Evolutionary conservation across 495 filamentous ascomycete species (phyloP).

Genomic region (Penicillium steckii): DNA sequence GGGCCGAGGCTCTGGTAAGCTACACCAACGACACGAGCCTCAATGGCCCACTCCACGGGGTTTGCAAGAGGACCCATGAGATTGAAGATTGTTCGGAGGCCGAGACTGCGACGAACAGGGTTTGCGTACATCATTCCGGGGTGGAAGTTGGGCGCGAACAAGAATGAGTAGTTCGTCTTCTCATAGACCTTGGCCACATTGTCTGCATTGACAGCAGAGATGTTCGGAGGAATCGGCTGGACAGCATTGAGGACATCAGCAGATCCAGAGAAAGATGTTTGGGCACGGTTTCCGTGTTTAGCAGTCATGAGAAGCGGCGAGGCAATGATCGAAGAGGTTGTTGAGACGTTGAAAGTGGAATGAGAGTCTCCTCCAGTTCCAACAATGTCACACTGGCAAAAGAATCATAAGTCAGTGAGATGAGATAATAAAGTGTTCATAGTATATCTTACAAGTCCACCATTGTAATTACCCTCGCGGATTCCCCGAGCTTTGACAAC

Average conservation of each 20-base stretch:
- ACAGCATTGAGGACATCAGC: constrained; percentile 84
- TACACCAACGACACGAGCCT: constrained; percentile 89
- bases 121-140: constrained; percentile 87
- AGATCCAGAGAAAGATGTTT: constrained; percentile 91
- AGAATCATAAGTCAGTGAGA: constrained; percentile 3
- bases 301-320: constrained; percentile 77
- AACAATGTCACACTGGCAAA: constrained; percentile 85
- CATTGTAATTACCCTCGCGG: constrained; percentile 67
- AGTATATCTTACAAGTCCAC: constrained; percentile 56
- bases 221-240: constrained; percentile 64
- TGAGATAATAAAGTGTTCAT: neutral
- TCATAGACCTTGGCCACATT: constrained; percentile 70
- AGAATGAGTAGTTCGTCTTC: constrained; percentile 84
- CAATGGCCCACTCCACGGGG: constrained; percentile 74
- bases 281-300: constrained; percentile 96
- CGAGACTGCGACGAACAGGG: constrained; percentile 76
- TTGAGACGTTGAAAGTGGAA: constrained; percentile 97
- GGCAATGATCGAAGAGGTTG: constrained; percentile 88
- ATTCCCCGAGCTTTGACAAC: constrained; percentile 55
- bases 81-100: constrained; percentile 95
- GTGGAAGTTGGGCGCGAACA: constrained; percentile 96
- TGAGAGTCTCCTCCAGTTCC: constrained; percentile 96
- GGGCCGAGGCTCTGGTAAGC: constrained; percentile 81
- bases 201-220: constrained; percentile 66
- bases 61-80: constrained; percentile 90